These are phyloP conservation scores for Gomphus bonarii DNA, from an alignment of 1,284 basidiomycete genomes.

Conservation along the genomic window DNA sequence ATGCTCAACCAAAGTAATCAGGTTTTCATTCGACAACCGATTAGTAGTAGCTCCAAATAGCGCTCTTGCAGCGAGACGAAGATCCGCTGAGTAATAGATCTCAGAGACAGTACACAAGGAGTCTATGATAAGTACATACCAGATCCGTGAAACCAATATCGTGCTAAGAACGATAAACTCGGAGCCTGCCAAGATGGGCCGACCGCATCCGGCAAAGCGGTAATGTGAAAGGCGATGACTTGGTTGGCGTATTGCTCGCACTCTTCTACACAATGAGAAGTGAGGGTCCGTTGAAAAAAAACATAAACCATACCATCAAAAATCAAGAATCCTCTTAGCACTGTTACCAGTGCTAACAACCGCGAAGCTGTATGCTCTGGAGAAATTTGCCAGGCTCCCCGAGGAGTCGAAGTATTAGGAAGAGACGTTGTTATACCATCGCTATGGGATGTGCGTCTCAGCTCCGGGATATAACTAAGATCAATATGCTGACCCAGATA, in stretches of 20 bases:
- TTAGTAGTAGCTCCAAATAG: conserved; percentile 69
- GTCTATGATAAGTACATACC: conserved; percentile 32
- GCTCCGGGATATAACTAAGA: background rate
- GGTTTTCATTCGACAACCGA: conserved; percentile 56
- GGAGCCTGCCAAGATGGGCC: conserved; percentile 54
- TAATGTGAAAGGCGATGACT: conserved; percentile 69
- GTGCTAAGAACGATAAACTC: conserved; percentile 61
- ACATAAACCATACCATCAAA: conserved; percentile 45
- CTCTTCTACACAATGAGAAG: conserved; percentile 32
- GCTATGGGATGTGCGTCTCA: background rate
- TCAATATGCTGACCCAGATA: conserved; percentile 33
- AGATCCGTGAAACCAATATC: conserved; percentile 64
- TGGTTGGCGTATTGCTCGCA: conserved; percentile 54
- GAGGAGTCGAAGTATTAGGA: conserved; percentile 27
- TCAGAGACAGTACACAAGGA: background rate
- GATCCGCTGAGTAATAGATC: conserved; percentile 35
- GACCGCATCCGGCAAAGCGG: conserved; percentile 50
- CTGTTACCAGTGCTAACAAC: conserved; percentile 53
- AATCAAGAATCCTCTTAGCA: conserved; percentile 61
- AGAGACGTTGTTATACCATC: conserved; percentile 19
- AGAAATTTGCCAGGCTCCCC: conserved; percentile 61
- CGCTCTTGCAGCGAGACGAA: conserved; percentile 63
- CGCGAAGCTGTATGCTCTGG: conserved; percentile 55
- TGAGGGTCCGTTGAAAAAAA: background rate
- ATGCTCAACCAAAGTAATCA: conserved; percentile 45